A percentile compares a stretch with the other conserved stretches of the same genome.
phyloP scores from a whole-genome alignment of 2,329 filamentous ascomycete species.

The Verruconis gallopava region DNA sequence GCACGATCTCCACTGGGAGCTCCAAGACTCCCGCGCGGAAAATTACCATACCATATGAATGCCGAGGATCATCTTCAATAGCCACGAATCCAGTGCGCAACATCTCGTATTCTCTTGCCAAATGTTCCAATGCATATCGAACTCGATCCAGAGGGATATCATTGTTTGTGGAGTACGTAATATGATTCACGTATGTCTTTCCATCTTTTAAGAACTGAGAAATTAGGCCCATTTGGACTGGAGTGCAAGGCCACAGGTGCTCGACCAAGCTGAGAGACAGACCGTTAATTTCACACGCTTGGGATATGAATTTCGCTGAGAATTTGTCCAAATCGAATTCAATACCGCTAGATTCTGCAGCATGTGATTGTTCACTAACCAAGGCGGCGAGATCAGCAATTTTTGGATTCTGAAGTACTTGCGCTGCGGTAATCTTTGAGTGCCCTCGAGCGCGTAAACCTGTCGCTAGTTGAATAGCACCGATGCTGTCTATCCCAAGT shows the following conservation, averaged over 20 bases:
- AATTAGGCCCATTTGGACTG: constrained; percentile 68
- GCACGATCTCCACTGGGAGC: not conserved
- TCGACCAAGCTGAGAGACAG: constrained; percentile 33
- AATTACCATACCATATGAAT: constrained; percentile 64
- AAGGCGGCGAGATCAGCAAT: constrained; percentile 11
- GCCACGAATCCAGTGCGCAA: constrained; percentile 62
- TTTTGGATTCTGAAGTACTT: constrained; percentile 51
- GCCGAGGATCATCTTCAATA: constrained; percentile 43
- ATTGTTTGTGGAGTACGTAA: constrained; percentile 40
- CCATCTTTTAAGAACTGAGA: constrained; percentile 58
- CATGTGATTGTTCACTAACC: constrained; percentile 9
- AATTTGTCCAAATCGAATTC: constrained; percentile 39
- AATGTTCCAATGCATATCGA: constrained; percentile 44
- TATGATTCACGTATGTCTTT: constrained; percentile 60
- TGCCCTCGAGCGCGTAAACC: constrained; percentile 47
- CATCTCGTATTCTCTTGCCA: constrained; percentile 50
- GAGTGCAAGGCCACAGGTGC: constrained; percentile 61
- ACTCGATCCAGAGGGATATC: constrained; percentile 31
- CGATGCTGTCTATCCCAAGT: constrained; percentile 86
- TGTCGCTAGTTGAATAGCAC: constrained; percentile 63
- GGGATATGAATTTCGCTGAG: constrained; percentile 28
- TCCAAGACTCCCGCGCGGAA: constrained; percentile 25
- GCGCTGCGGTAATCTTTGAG: constrained; percentile 48
- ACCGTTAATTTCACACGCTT: constrained; percentile 18
- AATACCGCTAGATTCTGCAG: not conserved